Evolutionary conservation across 129 eudicot genomes (phyloP).

Genomic region (Helichrysum umbraculigerum): DNA sequence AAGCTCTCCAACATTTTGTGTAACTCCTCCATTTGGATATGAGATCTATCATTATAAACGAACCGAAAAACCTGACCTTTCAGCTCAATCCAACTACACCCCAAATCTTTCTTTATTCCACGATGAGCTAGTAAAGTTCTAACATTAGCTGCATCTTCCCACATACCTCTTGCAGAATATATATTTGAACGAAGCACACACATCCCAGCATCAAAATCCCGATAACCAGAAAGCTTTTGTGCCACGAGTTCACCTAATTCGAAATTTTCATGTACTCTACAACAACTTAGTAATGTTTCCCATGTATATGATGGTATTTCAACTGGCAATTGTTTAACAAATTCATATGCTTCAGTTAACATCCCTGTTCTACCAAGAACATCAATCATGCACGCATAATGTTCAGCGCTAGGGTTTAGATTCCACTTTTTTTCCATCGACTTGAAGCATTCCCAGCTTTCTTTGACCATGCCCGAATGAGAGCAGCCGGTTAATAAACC

Average conservation of each 20-base stretch:
- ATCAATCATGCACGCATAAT: slow-evolving; percentile 53
- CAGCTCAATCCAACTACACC: slow-evolving; percentile 70
- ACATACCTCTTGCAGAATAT: slow-evolving; percentile 67
- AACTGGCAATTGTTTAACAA: slow-evolving; percentile 49
- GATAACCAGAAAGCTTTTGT: slow-evolving; percentile 32
- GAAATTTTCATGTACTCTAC: slow-evolving; percentile 58
- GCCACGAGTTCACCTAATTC: slow-evolving; percentile 50
- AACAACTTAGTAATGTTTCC: slow-evolving; percentile 69
- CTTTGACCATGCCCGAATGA: slow-evolving; percentile 61
- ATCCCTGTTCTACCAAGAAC: slow-evolving; percentile 58
- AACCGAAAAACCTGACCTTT: slow-evolving; percentile 51
- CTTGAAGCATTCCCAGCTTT: slow-evolving; percentile 47
- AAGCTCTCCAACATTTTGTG: slow-evolving; percentile 41
- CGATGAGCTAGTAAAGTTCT: slow-evolving; percentile 43
- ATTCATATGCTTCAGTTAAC: slow-evolving; percentile 53
- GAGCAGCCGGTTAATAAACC: slow-evolving; percentile 63
- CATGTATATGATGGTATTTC: slow-evolving; percentile 55
- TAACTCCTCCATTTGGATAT: slow-evolving; percentile 38
- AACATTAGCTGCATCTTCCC: slow-evolving; percentile 54
- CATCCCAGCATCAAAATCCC: slow-evolving; percentile 42
- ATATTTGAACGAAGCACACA: slow-evolving; percentile 61
- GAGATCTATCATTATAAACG: slow-evolving; percentile 48
- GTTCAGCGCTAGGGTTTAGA: slow-evolving; percentile 45
- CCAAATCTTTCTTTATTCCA: slow-evolving; percentile 56
- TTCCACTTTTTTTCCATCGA: slow-evolving; percentile 55